phyloP scores from a whole-genome alignment of 805 yeast genomes.

The Candida loeiensis region DNA sequence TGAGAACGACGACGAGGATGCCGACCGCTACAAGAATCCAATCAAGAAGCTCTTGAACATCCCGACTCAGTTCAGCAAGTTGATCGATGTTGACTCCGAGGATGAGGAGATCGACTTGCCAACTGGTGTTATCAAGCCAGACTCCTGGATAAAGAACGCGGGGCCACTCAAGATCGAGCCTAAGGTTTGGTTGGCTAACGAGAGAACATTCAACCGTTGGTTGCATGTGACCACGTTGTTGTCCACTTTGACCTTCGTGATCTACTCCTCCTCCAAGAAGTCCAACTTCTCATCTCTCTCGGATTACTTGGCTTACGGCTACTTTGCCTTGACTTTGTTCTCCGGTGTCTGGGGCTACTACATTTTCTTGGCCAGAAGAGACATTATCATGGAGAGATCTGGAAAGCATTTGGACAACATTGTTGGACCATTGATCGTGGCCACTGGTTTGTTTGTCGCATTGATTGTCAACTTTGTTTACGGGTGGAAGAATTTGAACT shows the following conservation, averaged over 20 bases:
- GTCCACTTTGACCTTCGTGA: slow-evolving; percentile 78
- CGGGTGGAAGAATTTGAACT: slow-evolving; percentile 41
- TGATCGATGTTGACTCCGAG: slow-evolving; percentile 71
- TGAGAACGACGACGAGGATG: slow-evolving; percentile 24
- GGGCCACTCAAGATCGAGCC: slow-evolving; percentile 95
- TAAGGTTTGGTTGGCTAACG: slow-evolving; percentile 97
- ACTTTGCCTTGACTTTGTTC: slow-evolving; percentile 78
- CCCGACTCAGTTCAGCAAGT: slow-evolving; percentile 32
- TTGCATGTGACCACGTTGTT: slow-evolving; percentile 81
- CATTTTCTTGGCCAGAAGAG: slow-evolving; percentile 67
- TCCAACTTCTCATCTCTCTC: slow-evolving; percentile 68
- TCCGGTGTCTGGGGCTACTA: slow-evolving; percentile 87
- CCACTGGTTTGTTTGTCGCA: slow-evolving; percentile 63
- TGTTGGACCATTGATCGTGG: slow-evolving; percentile 81
- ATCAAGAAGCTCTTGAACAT: slow-evolving; percentile 22
- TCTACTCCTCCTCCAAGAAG: slow-evolving; percentile 68
- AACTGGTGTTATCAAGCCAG: slow-evolving; percentile 84
- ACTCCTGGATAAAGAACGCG: slow-evolving; percentile 71
- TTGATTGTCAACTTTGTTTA: slow-evolving; percentile 68
- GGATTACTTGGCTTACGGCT: slow-evolving; percentile 65
- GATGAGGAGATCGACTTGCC: slow-evolving; percentile 82
- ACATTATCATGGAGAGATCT: slow-evolving; percentile 72
- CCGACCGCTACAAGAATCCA: slow-evolving; percentile 12
- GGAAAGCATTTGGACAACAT: slow-evolving; percentile 88
- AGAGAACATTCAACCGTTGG: slow-evolving; percentile 96